These are phyloP conservation scores for Ceratocystiopsis brevicomis DNA, from an alignment of 2,329 filamentous ascomycete species.

Conservation along the genomic window DNA sequence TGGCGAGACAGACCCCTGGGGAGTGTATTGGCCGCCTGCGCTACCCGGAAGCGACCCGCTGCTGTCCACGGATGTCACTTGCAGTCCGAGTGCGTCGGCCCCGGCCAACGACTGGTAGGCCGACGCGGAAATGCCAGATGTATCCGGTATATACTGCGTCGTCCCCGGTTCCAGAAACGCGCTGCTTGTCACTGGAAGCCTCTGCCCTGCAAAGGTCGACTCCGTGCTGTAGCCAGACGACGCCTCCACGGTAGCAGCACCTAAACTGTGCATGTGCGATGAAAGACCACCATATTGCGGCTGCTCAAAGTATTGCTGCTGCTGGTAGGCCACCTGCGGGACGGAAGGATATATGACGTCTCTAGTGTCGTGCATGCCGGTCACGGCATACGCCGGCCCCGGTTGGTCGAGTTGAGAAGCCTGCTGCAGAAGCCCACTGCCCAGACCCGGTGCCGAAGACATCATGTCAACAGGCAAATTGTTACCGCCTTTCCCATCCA, in stretches of 20 bases:
- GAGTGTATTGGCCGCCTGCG: conserved; percentile 18
- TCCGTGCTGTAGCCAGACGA: conserved; percentile 6
- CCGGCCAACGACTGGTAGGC: conserved; percentile 15
- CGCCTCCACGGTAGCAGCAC: conserved; percentile 5
- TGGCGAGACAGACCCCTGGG: conserved; percentile 24
- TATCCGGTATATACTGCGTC: conserved; percentile 16
- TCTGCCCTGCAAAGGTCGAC: conserved; percentile 11
- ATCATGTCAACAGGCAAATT: conserved; percentile 4
- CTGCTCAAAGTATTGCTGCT: conserved; percentile 6
- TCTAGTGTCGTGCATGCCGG: conserved; percentile 1
- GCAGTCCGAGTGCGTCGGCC: conserved; percentile 20
- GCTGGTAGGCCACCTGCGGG: conserved; percentile 7
- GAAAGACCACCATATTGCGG: conserved; percentile 2
- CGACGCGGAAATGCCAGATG: conserved; percentile 14
- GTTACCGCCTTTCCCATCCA: too few species aligned
- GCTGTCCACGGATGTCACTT: conserved; percentile 13
- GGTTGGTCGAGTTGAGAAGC: conserved; percentile 1
- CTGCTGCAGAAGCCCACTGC: not conserved
- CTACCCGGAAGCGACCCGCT: conserved; percentile 4
- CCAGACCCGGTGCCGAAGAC: not conserved
- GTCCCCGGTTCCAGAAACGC: conserved; percentile 7
- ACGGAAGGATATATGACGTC: conserved; percentile 7
- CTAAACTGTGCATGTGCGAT: conserved; percentile 10
- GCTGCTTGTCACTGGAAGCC: conserved; percentile 15
- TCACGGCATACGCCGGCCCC: too few species aligned